phyloP scores from a whole-genome alignment of 257 asterid species.

The Henckelia pumila region DNA sequence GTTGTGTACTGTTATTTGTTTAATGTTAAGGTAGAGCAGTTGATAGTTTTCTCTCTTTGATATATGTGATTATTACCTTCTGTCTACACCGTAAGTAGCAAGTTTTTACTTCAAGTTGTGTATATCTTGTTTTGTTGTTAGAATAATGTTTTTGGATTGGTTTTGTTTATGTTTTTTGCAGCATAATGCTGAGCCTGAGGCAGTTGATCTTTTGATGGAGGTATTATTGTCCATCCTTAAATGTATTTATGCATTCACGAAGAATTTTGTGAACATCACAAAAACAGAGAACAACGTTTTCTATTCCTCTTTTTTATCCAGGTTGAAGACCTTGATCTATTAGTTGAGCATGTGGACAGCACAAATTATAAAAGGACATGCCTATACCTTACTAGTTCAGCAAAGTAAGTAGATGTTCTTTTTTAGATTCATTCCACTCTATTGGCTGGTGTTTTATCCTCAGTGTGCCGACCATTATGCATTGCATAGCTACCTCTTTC shows the following conservation, averaged over 20 bases:
- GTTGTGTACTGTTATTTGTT: neutral
- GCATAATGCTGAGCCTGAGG: conserved; percentile 97
- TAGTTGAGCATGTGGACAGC: conserved; percentile 65
- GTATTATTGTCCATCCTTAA: conserved; percentile 29
- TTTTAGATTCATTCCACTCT: neutral
- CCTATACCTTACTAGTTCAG: conserved; percentile 78
- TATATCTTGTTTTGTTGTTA: conserved; percentile 10
- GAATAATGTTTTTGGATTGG: conserved; percentile 16
- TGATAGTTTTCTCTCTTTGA: neutral
- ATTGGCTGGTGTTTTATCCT: conserved; percentile 10
- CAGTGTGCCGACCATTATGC: neutral
- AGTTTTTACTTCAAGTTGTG: neutral
- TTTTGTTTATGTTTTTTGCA: conserved; percentile 40
- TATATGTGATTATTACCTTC: neutral
- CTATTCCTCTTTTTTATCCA: conserved; percentile 27
- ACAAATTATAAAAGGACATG: conserved; percentile 80
- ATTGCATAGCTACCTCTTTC: neutral
- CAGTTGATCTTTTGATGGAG: conserved; percentile 82
- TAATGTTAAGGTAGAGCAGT: neutral
- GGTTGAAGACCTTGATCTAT: conserved; percentile 92
- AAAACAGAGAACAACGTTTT: conserved; percentile 2
- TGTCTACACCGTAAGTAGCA: neutral
- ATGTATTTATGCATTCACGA: conserved; percentile 4
- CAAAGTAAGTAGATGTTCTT: conserved; percentile 53
- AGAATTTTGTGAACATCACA: neutral